Evolutionary conservation across 352 stramenopile genomes (phyloP), one percentile per base, ranked within the genome.

Genomic region (Phytophthora multivora): DNA sequence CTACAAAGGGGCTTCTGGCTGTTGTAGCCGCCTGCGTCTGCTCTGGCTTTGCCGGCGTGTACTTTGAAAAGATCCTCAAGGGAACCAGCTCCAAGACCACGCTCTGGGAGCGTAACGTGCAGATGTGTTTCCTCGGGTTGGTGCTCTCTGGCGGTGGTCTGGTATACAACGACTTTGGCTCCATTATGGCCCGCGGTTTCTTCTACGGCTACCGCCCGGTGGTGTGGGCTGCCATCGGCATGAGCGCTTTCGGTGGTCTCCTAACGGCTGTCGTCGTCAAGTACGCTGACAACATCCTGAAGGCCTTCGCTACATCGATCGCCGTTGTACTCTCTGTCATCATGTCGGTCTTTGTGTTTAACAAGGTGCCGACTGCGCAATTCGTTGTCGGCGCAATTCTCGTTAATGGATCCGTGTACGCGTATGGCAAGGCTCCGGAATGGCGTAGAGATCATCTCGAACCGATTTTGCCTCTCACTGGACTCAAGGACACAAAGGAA

Each of bases 51-150:
- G 86, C 86, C 0, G 86, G 84, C 18, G 86, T 93, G 10, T 95
- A 95, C 72, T 93, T 93, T 72, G 86, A 95, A 49, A 89, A 90
- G 62, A 93, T 95, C 47, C 77, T 95, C 23, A 95, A 95, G 73
- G 77, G 75, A 46, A 42, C 64, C 4, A 72, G 75, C 26, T 77
- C 72, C 15, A 89, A 83, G 42, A 75, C 76, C 8, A 80, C 86
- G 19, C 65, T 95, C 16, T 93, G 86, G 86, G 85, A 95, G 41
- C 85, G 84, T 43, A 95, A 95, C 54, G 74, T 93, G 41, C 86
- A 95, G 46, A 90, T 95, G 80, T 85, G 84, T 13, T 66, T 91
- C 42, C 81, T 91, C 51, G 89, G 84, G 12, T 51, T 95, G 51
- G 57, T 75, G 12, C 74, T 93, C 1, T 83, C 82, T 28, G 73